Evolutionary conservation across 108 stramenopile species (phyloP), one percentile per base, ranked within the genome.

Genomic region (Cyclotella atomus): DNA sequence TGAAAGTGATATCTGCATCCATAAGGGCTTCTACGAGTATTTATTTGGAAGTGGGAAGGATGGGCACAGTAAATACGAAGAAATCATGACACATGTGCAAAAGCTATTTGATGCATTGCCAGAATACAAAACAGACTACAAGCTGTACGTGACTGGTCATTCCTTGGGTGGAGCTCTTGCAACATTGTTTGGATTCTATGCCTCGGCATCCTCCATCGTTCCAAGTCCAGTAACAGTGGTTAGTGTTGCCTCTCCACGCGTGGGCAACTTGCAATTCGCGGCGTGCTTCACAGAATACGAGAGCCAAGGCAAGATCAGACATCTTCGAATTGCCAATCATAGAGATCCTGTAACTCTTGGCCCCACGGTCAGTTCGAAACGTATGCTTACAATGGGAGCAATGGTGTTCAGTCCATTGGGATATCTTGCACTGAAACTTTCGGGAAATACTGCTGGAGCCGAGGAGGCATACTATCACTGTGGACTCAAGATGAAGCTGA

Each of bases 101-200:
- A 12, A 52, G 29, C 60, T 83, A 28, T 65, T 84, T 20, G 47
- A 78, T 44, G 59, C 87, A 33, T 69, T 88, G 45, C 64, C 67
- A 14, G 29, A 66, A 0, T 66, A 71, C 33, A 55, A 49, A 19
- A 46, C 61, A 6, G 77, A 83, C 15, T 89, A 74, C 71, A 65
- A 67, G 38, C 55, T 94, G 28, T 88, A 89, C 65, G 65, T 84
- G 19, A 89, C 89, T 3, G 93, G 93, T 1, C 93, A 94, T 60
- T 84, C 84, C 14, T 65, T 91, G 3, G 93, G 93, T 19, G 93
- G 91, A 1, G 93, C 93, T 2, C 45, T 94, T 4, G 83, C 85
- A 1, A 91, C 93, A 0, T 46, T 95, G 15, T 92, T 85, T 71
- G 89, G 87, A 50, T 86, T 88, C 38, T 86, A 83, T 16, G 86